These are phyloP conservation scores for Pichia sp. DNA, from an alignment of 1,139 yeast genomes.

Conservation along the genomic window DNA sequence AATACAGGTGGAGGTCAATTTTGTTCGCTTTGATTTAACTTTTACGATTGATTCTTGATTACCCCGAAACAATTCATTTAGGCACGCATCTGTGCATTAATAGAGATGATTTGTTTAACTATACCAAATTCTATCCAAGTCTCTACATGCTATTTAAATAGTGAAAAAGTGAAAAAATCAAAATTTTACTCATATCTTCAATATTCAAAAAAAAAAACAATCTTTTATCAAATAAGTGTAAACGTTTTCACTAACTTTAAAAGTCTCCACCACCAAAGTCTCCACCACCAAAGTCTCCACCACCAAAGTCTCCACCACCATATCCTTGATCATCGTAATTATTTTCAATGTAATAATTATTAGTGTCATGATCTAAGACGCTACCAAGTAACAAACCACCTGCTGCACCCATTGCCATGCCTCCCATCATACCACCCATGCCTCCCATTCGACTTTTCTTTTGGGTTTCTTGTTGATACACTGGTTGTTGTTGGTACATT, in stretches of 20 bases:
- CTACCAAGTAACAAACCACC: slow-evolving; percentile 24
- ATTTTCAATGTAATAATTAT: slow-evolving; percentile 2
- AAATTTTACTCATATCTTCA: no score
- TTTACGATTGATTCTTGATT: no score
- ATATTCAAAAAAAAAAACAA: background rate
- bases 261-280: slow-evolving; percentile 20
- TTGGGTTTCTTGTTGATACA: slow-evolving; percentile 2
- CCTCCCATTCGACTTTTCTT: slow-evolving; percentile 21
- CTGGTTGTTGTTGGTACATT: slow-evolving; percentile 3
- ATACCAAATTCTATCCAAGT: no score
- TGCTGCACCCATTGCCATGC: slow-evolving; percentile 28
- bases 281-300: slow-evolving; percentile 19
- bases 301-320: slow-evolving; percentile 22
- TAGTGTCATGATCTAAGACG: background rate
- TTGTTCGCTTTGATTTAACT: no score
- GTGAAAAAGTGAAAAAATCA: no score
- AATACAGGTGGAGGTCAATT: no score
- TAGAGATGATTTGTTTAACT: no score
- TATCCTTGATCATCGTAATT: slow-evolving; percentile 18
- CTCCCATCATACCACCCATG: slow-evolving; percentile 27
- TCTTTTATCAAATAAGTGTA: slow-evolving; percentile 19
- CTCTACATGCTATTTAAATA: no score
- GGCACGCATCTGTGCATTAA: no score
- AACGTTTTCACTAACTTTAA: no score
- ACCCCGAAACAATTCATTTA: no score